phyloP scores from a whole-genome alignment of 805 yeast genomes.

The Lipomyces sp. region DNA sequence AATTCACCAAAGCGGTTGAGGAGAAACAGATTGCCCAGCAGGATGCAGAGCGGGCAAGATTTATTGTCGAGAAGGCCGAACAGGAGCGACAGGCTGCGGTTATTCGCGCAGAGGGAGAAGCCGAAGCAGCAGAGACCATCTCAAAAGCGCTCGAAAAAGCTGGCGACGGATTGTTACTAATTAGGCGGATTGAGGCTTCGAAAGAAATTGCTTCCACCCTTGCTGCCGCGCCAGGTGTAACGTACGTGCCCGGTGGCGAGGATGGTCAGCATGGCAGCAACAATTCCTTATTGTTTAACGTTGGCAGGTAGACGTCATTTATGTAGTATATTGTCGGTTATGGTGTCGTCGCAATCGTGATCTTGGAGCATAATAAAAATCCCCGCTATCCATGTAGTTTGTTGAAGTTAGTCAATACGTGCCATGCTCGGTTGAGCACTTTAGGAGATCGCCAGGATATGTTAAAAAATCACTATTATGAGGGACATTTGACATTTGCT shows the following conservation, averaged over 20 bases:
- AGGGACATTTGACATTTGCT: too few relatives aligned
- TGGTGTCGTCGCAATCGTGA: background rate
- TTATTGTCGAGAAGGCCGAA: conserved; percentile 91
- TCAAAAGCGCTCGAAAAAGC: conserved; percentile 90
- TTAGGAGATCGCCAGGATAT: too few relatives aligned
- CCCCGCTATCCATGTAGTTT: background rate
- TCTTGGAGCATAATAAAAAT: conserved; percentile 1
- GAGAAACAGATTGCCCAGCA: conserved; percentile 99
- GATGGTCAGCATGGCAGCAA: conserved; percentile 33
- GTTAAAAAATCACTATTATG: too few relatives aligned
- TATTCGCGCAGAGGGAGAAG: conserved; percentile 98
- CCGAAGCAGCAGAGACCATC: conserved; percentile 95
- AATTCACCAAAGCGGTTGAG: conserved; percentile 97
- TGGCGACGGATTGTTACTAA: conserved; percentile 92
- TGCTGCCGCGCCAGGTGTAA: conserved; percentile 80
- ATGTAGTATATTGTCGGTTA: conserved; percentile 2
- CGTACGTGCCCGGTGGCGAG: conserved; percentile 70
- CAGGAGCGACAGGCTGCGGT: conserved; percentile 95
- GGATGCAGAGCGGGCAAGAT: conserved; percentile 97
- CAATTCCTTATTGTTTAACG: conserved; percentile 45
- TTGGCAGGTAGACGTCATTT: conserved; percentile 36
- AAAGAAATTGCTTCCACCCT: conserved; percentile 92
- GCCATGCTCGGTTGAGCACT: too few relatives aligned
- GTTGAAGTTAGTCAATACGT: background rate
- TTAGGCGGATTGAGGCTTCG: conserved; percentile 94